These are phyloP conservation scores for Polychaeton citri DNA, from an alignment of 2,329 filamentous ascomycete genomes.

Conservation along the genomic window DNA sequence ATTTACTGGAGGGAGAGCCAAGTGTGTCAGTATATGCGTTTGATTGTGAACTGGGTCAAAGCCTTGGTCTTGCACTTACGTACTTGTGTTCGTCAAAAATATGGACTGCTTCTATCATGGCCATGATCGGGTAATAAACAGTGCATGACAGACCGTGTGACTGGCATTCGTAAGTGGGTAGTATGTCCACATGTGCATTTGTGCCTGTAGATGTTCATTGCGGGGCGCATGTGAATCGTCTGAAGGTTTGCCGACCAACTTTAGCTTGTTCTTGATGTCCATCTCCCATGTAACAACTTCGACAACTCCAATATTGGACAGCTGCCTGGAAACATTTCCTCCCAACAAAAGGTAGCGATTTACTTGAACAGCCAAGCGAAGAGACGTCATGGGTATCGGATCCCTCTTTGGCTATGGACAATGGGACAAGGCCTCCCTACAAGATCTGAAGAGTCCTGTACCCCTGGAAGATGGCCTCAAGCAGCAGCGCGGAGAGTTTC, in stretches of 20 bases:
- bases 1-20: slow-evolving; percentile 41
- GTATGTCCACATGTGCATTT: too few species aligned
- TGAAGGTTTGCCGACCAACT: too few species aligned
- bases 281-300: too few species aligned
- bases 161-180: too few species aligned
- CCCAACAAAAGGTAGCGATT: too few species aligned
- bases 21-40: slow-evolving; percentile 4
- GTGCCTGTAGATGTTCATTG: too few species aligned
- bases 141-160: background rate
- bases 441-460: background rate
- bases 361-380: background rate
- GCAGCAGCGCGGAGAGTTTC: background rate
- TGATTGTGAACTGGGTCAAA: slow-evolving; percentile 6
- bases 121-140: slow-evolving; percentile 23
- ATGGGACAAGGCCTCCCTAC: background rate
- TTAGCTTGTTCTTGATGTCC: too few species aligned
- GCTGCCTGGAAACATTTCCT: too few species aligned
- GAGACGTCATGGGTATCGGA: background rate
- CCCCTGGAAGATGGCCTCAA: background rate
- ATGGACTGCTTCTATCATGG: slow-evolving; percentile 87
- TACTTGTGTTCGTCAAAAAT: slow-evolving; percentile 95
- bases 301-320: too few species aligned
- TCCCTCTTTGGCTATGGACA: background rate
- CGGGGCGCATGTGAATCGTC: too few species aligned
- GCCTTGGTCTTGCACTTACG: slow-evolving; percentile 21